These are phyloP conservation scores for Sugiyamaella castrensis DNA, from an alignment of 1,139 yeast genomes.

Conservation along the genomic window DNA sequence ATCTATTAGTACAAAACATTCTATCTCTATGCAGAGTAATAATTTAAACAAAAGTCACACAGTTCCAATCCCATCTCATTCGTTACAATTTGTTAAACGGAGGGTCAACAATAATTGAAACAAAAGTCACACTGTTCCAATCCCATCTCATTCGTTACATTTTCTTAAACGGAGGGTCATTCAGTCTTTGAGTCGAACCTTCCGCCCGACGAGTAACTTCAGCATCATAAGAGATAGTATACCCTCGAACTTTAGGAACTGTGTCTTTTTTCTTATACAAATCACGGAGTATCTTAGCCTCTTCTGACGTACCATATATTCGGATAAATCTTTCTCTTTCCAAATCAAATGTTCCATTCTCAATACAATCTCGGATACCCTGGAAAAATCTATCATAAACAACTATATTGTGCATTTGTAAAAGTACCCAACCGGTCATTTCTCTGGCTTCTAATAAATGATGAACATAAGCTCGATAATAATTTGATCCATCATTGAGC, in stretches of 20 bases:
- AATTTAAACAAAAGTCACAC: too few relatives aligned
- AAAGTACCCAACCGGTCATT: conserved; percentile 43
- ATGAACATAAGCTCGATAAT: conserved; percentile 42
- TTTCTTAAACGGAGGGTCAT: conserved; percentile 22
- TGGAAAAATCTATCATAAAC: conserved; percentile 33
- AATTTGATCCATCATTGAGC: conserved; percentile 25
- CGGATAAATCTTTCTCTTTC: conserved; percentile 28
- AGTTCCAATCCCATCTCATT: too few relatives aligned
- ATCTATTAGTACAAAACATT: too few relatives aligned
- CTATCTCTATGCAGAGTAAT: too few relatives aligned
- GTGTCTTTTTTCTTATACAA: conserved; percentile 17
- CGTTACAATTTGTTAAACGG: conserved; percentile 13
- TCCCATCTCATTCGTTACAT: too few relatives aligned
- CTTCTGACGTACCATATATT: conserved; percentile 29
- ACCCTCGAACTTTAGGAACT: conserved; percentile 28
- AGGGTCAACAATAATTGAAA: conserved; percentile 16
- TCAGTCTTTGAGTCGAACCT: conserved; percentile 20
- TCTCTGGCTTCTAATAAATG: conserved; percentile 42
- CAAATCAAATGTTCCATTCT: conserved; percentile 32
- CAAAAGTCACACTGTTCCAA: too few relatives aligned
- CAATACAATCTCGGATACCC: conserved; percentile 35
- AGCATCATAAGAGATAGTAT: conserved; percentile 21
- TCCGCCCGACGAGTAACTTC: conserved; percentile 18
- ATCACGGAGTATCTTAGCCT: conserved; percentile 21
- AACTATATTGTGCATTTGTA: conserved; percentile 40